Evolutionary conservation across 1,284 basidiomycete genomes (phyloP).

Genomic region (Ganoderma leucocontextum): DNA sequence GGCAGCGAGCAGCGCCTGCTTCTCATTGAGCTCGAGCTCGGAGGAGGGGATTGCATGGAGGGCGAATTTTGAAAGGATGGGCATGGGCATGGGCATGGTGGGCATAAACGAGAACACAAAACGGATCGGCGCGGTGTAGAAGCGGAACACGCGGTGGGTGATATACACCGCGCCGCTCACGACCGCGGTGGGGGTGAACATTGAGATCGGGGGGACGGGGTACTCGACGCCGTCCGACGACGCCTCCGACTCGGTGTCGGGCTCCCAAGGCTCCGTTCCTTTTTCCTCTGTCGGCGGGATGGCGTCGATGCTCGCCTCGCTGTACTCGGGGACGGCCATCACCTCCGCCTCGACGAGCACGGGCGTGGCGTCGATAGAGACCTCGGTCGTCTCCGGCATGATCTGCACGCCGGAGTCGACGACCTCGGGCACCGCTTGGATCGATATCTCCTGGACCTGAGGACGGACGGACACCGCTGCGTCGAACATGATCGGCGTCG

Average conservation of each 20-base stretch:
- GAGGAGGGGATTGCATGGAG: conserved; percentile 16
- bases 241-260: conserved; percentile 26
- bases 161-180: conserved; percentile 37
- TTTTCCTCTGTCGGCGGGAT: conserved; percentile 36
- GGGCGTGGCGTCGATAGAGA: conserved; percentile 46
- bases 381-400: conserved; percentile 36
- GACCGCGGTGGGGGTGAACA: conserved; percentile 35
- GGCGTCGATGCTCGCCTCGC: conserved; percentile 38
- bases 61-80: conserved; percentile 28
- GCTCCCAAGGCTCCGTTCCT: conserved; percentile 32
- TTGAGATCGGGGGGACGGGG: conserved; percentile 20
- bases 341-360: conserved; percentile 37
- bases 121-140: conserved; percentile 43
- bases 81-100: conserved; percentile 24
- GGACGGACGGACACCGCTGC: conserved; percentile 59
- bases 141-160: conserved; percentile 39
- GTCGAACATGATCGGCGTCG: conserved; percentile 55
- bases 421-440: conserved; percentile 58
- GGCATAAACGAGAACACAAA: conserved; percentile 43
- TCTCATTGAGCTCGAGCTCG: conserved; percentile 23
- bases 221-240: conserved; percentile 24
- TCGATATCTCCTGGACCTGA: conserved; percentile 49
- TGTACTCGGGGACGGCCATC: conserved; percentile 34
- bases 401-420: conserved; percentile 48
- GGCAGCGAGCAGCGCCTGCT: conserved; percentile 15